phyloP scores from a whole-genome alignment of 768 basidiomycete species.

The Asterophora parasitica region DNA sequence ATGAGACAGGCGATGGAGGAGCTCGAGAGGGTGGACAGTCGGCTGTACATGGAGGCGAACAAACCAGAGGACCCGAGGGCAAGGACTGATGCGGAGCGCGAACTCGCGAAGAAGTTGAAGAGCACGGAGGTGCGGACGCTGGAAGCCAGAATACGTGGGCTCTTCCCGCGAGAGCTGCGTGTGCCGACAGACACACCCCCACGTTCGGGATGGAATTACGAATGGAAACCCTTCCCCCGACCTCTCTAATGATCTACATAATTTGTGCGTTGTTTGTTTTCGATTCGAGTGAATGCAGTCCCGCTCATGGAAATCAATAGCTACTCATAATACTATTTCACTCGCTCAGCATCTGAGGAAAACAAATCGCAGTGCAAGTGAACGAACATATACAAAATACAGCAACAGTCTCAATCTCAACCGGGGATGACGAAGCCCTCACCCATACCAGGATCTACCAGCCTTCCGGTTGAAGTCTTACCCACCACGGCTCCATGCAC shows the following conservation, averaged over 20 bases:
- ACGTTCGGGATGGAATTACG: constrained; percentile 78
- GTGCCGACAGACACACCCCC: constrained; percentile 85
- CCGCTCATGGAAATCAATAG: not conserved
- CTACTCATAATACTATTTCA: not conserved
- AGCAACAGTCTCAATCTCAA: constrained; percentile 13
- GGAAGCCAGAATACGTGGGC: constrained; percentile 72
- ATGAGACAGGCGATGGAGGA: constrained; percentile 87
- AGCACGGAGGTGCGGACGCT: constrained; percentile 63
- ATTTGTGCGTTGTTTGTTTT: constrained; percentile 13
- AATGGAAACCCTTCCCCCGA: constrained; percentile 68
- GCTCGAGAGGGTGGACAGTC: constrained; percentile 54
- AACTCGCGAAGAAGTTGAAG: constrained; percentile 56
- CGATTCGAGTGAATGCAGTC: not conserved
- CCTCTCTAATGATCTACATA: constrained; percentile 33
- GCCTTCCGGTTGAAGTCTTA: constrained; percentile 50
- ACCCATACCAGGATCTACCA: constrained; percentile 29
- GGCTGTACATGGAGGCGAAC: constrained; percentile 68
- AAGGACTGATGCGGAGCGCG: constrained; percentile 51
- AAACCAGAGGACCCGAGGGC: constrained; percentile 69
- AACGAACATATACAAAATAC: not conserved
- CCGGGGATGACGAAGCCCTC: constrained; percentile 11
- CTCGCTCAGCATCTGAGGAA: not conserved
- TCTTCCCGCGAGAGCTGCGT: constrained; percentile 85
- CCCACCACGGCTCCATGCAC: constrained; percentile 73
- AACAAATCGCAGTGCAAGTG: not conserved